phyloP scores from a whole-genome alignment of 2,329 filamentous ascomycete species.

The Pseudocercospora pini-densiflorae region DNA sequence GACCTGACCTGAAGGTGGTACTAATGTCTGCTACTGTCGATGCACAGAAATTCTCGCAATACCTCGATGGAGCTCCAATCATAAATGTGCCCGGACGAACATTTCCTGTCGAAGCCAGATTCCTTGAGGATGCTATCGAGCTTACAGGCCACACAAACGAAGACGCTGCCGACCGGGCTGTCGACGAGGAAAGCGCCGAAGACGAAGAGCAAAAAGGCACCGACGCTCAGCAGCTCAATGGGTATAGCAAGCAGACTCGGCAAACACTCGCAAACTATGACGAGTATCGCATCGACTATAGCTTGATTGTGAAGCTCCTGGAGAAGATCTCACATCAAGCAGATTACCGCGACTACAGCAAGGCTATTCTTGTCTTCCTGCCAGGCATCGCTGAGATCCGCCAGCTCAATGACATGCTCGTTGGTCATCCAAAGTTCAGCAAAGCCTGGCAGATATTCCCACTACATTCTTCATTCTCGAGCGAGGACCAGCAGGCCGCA shows the following conservation, averaged over 20 bases:
- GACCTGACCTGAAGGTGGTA: slow-evolving; percentile 86
- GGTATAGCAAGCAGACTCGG: slow-evolving; percentile 77
- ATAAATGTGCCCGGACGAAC: slow-evolving; percentile 91
- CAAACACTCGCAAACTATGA: slow-evolving; percentile 78
- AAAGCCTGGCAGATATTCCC: slow-evolving; percentile 84
- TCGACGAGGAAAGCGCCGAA: slow-evolving; percentile 48
- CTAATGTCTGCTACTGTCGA: slow-evolving; percentile 98
- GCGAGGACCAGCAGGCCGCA: slow-evolving; percentile 92
- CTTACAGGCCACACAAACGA: slow-evolving; percentile 73
- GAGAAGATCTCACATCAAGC: slow-evolving; percentile 73
- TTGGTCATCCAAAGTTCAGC: slow-evolving; percentile 75
- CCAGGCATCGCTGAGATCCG: slow-evolving; percentile 82
- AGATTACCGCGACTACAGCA: slow-evolving; percentile 73
- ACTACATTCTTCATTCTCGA: slow-evolving; percentile 92
- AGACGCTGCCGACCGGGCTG: slow-evolving; percentile 59
- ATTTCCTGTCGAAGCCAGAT: slow-evolving; percentile 86
- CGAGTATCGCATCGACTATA: slow-evolving; percentile 90
- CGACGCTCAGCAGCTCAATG: slow-evolving; percentile 68
- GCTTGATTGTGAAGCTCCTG: slow-evolving; percentile 80
- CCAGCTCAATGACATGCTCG: slow-evolving; percentile 77
- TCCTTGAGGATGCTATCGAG: slow-evolving; percentile 91
- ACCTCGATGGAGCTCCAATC: slow-evolving; percentile 83
- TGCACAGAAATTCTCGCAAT: slow-evolving; percentile 86
- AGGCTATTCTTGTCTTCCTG: slow-evolving; percentile 90
- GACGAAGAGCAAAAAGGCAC: slow-evolving; percentile 46